Conservation (phyloP, 768 basidiomycete genomes). For the Phylloporus arenicola region DNA sequence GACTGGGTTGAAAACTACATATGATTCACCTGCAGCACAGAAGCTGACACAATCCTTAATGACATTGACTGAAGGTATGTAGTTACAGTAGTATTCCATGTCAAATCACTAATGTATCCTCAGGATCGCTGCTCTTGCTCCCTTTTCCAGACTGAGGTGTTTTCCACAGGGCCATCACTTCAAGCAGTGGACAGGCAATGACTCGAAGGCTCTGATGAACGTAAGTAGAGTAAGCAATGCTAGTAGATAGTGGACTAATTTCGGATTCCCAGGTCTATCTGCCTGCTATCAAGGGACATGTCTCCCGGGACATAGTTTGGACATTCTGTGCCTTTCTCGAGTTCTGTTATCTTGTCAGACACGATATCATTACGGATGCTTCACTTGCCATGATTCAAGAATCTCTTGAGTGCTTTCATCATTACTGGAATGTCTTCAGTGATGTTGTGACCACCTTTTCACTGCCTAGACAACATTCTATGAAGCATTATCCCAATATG, state of each 20-base stretch:
- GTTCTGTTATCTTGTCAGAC: background rate
- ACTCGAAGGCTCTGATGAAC: background rate
- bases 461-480: background rate
- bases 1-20: background rate
- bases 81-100: too few species aligned
- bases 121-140: conserved; percentile 23
- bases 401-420: background rate
- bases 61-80: conserved; percentile 29
- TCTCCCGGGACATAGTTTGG: background rate
- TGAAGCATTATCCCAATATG: conserved; percentile 10
- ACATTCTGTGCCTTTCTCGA: background rate
- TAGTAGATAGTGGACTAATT: too few species aligned
- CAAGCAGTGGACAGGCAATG: background rate
- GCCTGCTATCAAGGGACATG: too few species aligned
- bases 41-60: conserved; percentile 9
- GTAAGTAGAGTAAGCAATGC: background rate
- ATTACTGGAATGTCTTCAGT: background rate
- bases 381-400: background rate
- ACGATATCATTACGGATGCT: background rate
- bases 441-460: background rate
- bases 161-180: conserved; percentile 24
- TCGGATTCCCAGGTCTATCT: too few species aligned
- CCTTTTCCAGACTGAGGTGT: conserved; percentile 23
- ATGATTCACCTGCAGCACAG: background rate
- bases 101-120: too few species aligned